Base-by-base conservation (phyloP, 768 basidiomycete species). In the Sporobolomyces roseus region DNA sequence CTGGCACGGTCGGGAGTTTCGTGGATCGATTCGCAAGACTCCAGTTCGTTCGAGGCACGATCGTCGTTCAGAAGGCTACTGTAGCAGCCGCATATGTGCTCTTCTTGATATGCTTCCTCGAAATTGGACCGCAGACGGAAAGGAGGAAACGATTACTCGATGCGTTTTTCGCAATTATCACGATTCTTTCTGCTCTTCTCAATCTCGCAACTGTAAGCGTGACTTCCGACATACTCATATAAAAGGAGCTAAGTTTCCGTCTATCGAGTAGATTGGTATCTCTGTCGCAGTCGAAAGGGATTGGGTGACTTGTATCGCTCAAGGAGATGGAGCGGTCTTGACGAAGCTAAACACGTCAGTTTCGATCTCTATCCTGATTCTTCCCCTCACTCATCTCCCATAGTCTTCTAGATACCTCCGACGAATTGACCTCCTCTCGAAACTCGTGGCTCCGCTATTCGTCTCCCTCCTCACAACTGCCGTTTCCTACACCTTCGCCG, bases 381-480 rank as follows among this genome's bases (percentile, higher is more conserved):
- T 6, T 14, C 6, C 45, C n/a, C n/a, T n/a, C n/a, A n/a, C n/a
- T n/a, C n/a, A n/a, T n/a, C n/a, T n/a, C n/a, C n/a, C n/a, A n/a
- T 46, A 13, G 7, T 46, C 45, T 46, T 46, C 14, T 23, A 71
- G 70, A 23, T 70, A 69, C 54, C 65, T 79, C 6, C 77, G 78
- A 3, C 73, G 77, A 5, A 72, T 77, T 25, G 82, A 85, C 70
- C 78, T 85, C 0, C 73, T 82, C 7, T 83, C 81, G 74, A 83
- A 84, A 71, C 80, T 85, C 7, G 53, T 83, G 4, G 79, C 83
- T 0, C 84, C 84, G 0, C 77, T 85, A 5, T 83, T 85, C 63
- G 83, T 83, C 6, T 83, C 83, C 0, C 75, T 81, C 13, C 77
- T 84, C 48, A 82, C 83, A 0, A 79, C 77, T 6, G 75, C 74